Base-by-base conservation (phyloP, 164 flowering plant genomes). In the Liquidambar formosana region DNA sequence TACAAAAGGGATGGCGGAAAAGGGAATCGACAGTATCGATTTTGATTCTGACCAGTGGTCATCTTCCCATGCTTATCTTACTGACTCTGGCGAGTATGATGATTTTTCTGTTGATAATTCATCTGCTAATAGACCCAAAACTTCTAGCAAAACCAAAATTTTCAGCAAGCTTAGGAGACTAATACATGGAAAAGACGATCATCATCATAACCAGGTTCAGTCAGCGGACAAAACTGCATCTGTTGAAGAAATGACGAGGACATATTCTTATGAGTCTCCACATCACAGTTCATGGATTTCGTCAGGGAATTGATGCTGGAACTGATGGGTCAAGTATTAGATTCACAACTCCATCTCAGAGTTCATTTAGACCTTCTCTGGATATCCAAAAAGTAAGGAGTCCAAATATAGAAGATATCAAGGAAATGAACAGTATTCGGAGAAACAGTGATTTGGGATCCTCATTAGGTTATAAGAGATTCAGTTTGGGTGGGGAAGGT, bases 21-120 rank as follows among this genome's bases (percentile, higher is more conserved):
- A 57, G 47, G 75, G 61, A 3, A 46, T 69, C 1, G 71, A 57
- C 27, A 9, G 62, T 0, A 54, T 63, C 28, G 93, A 93, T 62
- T 78, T 85, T 27, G 90, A 89, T 68, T 84, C 79, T 0, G 94
- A 83, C 0, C 78, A 51, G 27, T 85, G 87, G 85, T 84, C 94
- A 25, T 79, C 88, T 56, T 88, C 95, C 2, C 91, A 83, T 57
- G 66, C 81, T 23, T 86, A 59, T 67, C 19, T 79, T 21, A 81
- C 96, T 5, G 95, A 91, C 45, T 78, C 86, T 3, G 84, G 77
- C 25, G 88, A 84, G n/a, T 27, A 54, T 19, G 97, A 91, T 61
- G 93, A 85, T 62, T 67, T 84, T n/a, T 70, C 83, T 16, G 5
- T 41, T 33, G 86, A 82, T 28, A 41, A 41, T 51, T 69, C 76